These are phyloP conservation scores for Chaetomium sp. DNA, from an alignment of 2,329 filamentous ascomycete species.

Conservation along the genomic window DNA sequence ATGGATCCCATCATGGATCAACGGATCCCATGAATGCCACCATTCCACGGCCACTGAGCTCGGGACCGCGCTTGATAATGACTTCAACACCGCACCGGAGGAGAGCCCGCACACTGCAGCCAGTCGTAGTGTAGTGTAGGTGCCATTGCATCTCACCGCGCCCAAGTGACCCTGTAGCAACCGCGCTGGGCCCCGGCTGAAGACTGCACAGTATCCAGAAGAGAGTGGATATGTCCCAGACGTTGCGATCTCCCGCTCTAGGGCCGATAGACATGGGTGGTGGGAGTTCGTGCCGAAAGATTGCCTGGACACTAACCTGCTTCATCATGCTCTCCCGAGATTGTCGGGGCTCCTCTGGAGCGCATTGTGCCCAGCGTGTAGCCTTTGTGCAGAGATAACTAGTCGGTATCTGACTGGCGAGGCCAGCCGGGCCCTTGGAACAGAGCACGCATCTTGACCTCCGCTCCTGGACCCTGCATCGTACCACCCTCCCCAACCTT, in stretches of 20 bases:
- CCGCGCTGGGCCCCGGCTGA: constrained; percentile 19
- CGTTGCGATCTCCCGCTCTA: constrained; percentile 20
- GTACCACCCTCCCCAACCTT: neutral
- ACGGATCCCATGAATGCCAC: neutral
- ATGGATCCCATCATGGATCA: constrained; percentile 11
- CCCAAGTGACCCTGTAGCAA: neutral
- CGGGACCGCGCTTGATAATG: too few relatives aligned
- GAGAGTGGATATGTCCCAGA: neutral
- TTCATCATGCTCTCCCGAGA: constrained; percentile 36
- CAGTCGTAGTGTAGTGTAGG: neutral
- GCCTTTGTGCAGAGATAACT: constrained; percentile 30
- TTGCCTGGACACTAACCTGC: constrained; percentile 29
- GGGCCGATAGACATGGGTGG: constrained; percentile 23
- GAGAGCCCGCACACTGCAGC: constrained; percentile 1
- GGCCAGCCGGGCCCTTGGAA: constrained; percentile 13
- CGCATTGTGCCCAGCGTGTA: constrained; percentile 27
- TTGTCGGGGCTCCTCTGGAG: constrained; percentile 26
- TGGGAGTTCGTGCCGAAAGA: constrained; percentile 28
- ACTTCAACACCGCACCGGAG: too few relatives aligned
- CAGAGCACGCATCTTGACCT: constrained; percentile 13
- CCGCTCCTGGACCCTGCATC: constrained; percentile 17
- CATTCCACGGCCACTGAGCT: too few relatives aligned
- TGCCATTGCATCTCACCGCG: neutral
- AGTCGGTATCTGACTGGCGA: constrained; percentile 34
- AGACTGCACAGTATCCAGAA: constrained; percentile 7